Base-by-base conservation (phyloP, 225 moss, liverwort and hornwort species). In the Polytrichum commune region DNA sequence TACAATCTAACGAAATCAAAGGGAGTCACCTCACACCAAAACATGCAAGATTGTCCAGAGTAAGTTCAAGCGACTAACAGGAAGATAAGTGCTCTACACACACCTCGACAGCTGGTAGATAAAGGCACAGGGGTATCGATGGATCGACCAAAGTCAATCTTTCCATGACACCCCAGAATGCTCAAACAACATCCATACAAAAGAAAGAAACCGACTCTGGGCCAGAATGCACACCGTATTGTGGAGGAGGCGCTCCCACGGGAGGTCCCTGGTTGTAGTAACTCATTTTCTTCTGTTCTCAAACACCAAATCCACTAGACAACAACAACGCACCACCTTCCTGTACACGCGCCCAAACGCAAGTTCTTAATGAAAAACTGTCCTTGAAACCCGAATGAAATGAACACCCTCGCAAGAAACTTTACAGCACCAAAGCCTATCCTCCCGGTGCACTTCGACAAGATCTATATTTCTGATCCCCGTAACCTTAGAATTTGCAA, bases 191-290 rank as follows among this genome's bases (percentile, higher is more conserved):
- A 58, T 6, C 22, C 22, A 6, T 20, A 1, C 58, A 22, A 58
- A 20, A 20, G 1, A 23, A 2, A 20, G 2, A 7, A 58, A 6
- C 58, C 8, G 24, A 24, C 58, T 24, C 6, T n/a, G 8, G 58
- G 6, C n/a, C 58, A 20, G 58, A 20, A 58, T 58, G 58, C 57
- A 64, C 79, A 85, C 85, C 81, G 0, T 32, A 85, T 79, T 85
- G 85, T 62, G 85, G 82, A 72, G 85, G 85, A 20, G 85, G 82
- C 68, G 82, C 85, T 18, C 82, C 85, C 19, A 82, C 82, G 5
- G 85, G 46, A n/a, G 23, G 79, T 66, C 82, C 82, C 68, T 85
- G 81, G 63, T 85, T 85, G 69, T 85, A 82, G 22, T 82, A 82
- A 79, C 85, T 85, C 85, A 85, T 85, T 74, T 76, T 82, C 19